Evolutionary conservation across 2,329 filamentous ascomycete genomes (phyloP), one percentile per base, ranked within the genome.

Genomic region (Pseudonectria buxi): DNA sequence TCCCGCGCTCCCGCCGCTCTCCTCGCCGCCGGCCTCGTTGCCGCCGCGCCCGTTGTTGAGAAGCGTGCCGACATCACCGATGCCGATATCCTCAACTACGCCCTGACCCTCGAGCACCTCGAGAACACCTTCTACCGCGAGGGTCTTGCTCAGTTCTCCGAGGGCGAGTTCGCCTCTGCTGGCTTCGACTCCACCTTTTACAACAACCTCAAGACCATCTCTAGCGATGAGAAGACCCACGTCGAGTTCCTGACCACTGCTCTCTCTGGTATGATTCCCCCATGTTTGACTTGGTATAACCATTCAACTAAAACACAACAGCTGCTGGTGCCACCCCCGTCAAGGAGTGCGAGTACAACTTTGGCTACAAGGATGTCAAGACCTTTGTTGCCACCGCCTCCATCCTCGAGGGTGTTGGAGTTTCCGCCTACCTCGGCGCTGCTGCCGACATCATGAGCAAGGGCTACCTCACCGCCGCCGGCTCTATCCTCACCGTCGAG

Each of bases 381-480:
- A 61, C 63, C 14, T 80, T 80, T 58, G 61, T 83, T 1, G 71
- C 70, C 4, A 79, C 78, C 2, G 78, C 72, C 16, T 72, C 71
- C 37, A 78, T 85, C 50, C 63, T 84, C 22, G 71, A 81, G 37
- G 79, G 83, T 50, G 69, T 79, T 24, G 71, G 79, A 9, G 79
- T 84, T 62, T 72, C 71, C 2, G 64, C 80, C 4, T 81, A 78
- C 61, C 63, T 82, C 45, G 78, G 80, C 27, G 78, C 77, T 13
- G 78, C 78, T 6, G 69, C 70, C 15, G 64, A 65, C 36, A 79
- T 83, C 53, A 64, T 68, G 48, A 67, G 68, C 57, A 76, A 76
- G 53, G 58, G 63, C 2, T 79, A 79, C 56, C 65, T 84, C 36
- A 54, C 56, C 0, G 73, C 72, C 2, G 81, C 81, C 3, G 80